These are phyloP conservation scores for Tuber magnatum DNA, from an alignment of 495 filamentous ascomycete species.

Conservation along the genomic window DNA sequence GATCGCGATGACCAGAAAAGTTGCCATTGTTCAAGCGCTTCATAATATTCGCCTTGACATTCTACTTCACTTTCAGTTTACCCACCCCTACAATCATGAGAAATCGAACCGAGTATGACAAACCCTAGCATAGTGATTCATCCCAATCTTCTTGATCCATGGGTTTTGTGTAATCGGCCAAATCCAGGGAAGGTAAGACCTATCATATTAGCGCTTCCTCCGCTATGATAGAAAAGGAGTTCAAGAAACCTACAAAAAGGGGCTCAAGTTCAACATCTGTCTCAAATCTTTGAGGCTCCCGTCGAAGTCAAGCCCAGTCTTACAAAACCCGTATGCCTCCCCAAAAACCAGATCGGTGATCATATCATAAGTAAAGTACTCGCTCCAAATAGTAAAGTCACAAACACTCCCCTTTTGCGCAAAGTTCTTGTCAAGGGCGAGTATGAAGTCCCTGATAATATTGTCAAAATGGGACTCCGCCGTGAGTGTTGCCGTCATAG, in stretches of 20 bases:
- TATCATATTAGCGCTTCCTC: slow-evolving; percentile 5
- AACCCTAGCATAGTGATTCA: slow-evolving; percentile 31
- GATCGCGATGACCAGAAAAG: slow-evolving; percentile 26
- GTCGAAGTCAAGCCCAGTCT: slow-evolving; percentile 27
- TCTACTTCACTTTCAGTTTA: background rate
- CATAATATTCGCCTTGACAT: slow-evolving; percentile 23
- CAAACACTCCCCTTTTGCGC: slow-evolving; percentile 33
- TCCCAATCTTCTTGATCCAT: slow-evolving; percentile 28
- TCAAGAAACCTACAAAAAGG: slow-evolving; percentile 20
- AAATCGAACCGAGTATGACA: background rate
- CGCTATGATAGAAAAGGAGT: background rate
- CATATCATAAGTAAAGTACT: slow-evolving; percentile 37
- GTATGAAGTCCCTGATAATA: slow-evolving; percentile 27
- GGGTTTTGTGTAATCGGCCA: slow-evolving; percentile 31
- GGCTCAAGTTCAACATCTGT: slow-evolving; percentile 31
- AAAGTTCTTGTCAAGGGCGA: slow-evolving; percentile 35
- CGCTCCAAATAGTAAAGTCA: slow-evolving; percentile 34
- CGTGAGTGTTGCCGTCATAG: slow-evolving; percentile 30
- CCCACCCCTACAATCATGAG: background rate
- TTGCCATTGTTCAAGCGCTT: slow-evolving; percentile 27
- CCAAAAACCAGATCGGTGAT: slow-evolving; percentile 38
- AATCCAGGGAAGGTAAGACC: slow-evolving; percentile 34
- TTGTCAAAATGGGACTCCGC: slow-evolving; percentile 33
- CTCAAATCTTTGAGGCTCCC: slow-evolving; percentile 29
- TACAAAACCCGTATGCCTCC: slow-evolving; percentile 37